Conservation (phyloP, 306 rosid genomes). For the Cucurbita maxima region DNA sequence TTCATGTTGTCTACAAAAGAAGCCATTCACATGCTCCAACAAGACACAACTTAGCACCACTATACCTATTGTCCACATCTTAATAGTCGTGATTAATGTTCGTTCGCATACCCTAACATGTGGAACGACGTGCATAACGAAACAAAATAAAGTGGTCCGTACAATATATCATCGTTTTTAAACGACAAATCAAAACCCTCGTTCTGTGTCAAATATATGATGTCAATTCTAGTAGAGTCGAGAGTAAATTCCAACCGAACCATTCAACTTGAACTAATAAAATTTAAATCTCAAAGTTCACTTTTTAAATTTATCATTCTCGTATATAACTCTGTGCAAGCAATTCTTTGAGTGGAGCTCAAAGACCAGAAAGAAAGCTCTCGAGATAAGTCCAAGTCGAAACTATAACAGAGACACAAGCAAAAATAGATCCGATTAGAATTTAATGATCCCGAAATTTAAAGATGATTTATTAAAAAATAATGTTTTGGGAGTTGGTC, state of each 20-base stretch:
- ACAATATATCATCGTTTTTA: not conserved
- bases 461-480: too few relatives aligned
- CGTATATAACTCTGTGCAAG: too few relatives aligned
- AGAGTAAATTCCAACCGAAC: not conserved
- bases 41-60: not conserved
- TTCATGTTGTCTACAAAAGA: not conserved
- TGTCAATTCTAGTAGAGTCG: not conserved
- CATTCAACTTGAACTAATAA: not conserved
- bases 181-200: not conserved
- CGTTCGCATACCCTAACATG: not conserved
- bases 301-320: not conserved
- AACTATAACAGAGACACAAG: too few relatives aligned
- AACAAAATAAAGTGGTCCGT: not conserved
- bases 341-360: too few relatives aligned
- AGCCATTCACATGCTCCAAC: slow-evolving; percentile 5
- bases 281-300: not conserved
- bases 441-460: too few relatives aligned
- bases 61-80: not conserved
- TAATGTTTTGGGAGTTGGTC: too few relatives aligned
- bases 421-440: too few relatives aligned
- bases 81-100: not conserved
- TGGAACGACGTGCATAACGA: not conserved
- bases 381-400: too few relatives aligned
- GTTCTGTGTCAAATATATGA: not conserved
- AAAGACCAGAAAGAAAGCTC: too few relatives aligned